Conservation (phyloP, 2,329 filamentous ascomycete species). For the Calonectria henricotiae region DNA sequence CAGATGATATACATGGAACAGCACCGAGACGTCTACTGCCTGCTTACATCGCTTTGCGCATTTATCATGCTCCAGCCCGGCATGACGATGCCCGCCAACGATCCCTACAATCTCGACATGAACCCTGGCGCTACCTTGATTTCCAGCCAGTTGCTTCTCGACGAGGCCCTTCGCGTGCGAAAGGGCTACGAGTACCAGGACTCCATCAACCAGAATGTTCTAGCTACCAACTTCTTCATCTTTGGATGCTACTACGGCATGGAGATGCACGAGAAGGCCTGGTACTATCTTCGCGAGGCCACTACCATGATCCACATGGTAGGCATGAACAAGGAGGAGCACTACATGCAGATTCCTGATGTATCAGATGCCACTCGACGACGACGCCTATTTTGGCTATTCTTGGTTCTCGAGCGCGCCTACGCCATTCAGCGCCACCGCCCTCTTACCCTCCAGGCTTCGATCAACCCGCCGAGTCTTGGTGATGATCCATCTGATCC, state of each 20-base stretch:
- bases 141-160: slow-evolving; percentile 77
- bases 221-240: slow-evolving; percentile 85
- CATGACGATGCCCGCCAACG: slow-evolving; percentile 73
- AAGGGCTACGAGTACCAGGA: slow-evolving; percentile 76
- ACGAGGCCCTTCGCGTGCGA: slow-evolving; percentile 77
- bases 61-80: slow-evolving; percentile 81
- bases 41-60: slow-evolving; percentile 76
- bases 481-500: slow-evolving; percentile 74
- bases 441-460: slow-evolving; percentile 80
- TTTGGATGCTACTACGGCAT: slow-evolving; percentile 82
- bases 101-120: slow-evolving; percentile 72
- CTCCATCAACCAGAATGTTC: slow-evolving; percentile 69
- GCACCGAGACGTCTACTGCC: slow-evolving; percentile 75
- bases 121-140: slow-evolving; percentile 74
- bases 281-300: slow-evolving; percentile 85
- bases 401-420: slow-evolving; percentile 80
- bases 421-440: slow-evolving; percentile 81
- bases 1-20: slow-evolving; percentile 75
- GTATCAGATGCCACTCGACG: slow-evolving; percentile 74
- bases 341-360: slow-evolving; percentile 72
- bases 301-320: slow-evolving; percentile 78
- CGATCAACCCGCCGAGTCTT: slow-evolving; percentile 76
- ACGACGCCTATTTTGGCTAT: slow-evolving; percentile 81
- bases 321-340: slow-evolving; percentile 75
- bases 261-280: slow-evolving; percentile 82